Evolutionary conservation across 208 protist genomes (phyloP), one percentile per base, ranked within the genome.

Genomic region (Trypanosoma avium): DNA sequence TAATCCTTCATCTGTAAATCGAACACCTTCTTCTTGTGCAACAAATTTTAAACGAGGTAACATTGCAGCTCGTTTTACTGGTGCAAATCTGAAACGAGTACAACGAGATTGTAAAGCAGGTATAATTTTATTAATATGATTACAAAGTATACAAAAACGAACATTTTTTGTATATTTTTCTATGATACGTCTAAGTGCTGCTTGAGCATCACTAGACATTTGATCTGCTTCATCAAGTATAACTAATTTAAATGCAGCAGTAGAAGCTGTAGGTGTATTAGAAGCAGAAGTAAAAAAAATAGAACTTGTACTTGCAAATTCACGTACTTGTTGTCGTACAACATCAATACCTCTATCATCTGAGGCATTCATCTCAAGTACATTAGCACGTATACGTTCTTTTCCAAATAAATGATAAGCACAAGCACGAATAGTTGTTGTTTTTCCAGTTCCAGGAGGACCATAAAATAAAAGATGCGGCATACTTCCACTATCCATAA

Each of bases 141-240:
- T 99, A 88, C 98, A 99, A 40, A 99, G 91, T 7, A 99, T 84
- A 73, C 98, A 99, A 64, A 99, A 99, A 32, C 99, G 92, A 15
- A 96, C 95, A 70, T 98, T 99, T 40, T 68, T 77, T 0, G 97
- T 99, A 81, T 98, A 99, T 70, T 98, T 97, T 77, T 99, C 98
- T 52, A 99, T 99, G 0, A 99, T 88, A 56, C 98, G 85, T 35
- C 98, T 89, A 24, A 99, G 82, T n/a, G 98, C 98, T 0, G 97
- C 86, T 81, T 99, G 99, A 0, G 99, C 99, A 32, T 89, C 86
- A 61, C 93, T 81, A 8, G 98, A 99, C 98, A 99, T 99, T 32
- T 98, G 92, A 84, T 99, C 99, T 9, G 98, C 97, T 82, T 99
- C 99, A 78, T 99, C 99, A 3, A 99, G 88, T 24, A 99, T 95